Evolutionary conservation across 1,284 basidiomycete genomes (phyloP), one percentile per base, ranked within the genome.

Genomic region (Cronartium quercuum): DNA sequence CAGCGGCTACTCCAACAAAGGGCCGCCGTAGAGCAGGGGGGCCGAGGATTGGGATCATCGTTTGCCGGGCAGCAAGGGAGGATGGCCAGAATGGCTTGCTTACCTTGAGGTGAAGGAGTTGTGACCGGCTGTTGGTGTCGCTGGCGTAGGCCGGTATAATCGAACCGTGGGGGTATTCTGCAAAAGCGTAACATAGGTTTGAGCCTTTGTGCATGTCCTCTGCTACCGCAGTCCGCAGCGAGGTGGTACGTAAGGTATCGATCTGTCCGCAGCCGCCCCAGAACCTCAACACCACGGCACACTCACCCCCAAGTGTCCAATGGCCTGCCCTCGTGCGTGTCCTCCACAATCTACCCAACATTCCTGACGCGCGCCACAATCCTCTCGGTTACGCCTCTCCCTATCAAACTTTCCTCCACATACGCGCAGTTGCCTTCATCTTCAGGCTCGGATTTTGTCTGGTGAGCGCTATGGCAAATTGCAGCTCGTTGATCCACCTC

Each of bases 151-250:
- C 40, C 24, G 62, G 41, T 38, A 37, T 10, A 38, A 10, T 42
- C 40, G 1, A 21, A 24, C 21, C 62, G 3, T 35, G 62, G 24
- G 62, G 37, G 60, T 62, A 40, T 64, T 21, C 37, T 64, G 62
- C 34, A 55, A 18, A 42, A 42, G 60, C 60, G 60, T 15, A 34
- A 42, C 40, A 37, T 67, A 67, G 66, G 65, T 47, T 67, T 67
- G 40, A 21, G 41, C 13, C 35, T 57, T 67, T 37, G 66, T 57
- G 21, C 37, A 57, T 57, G 15, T 57, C 47, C 15, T 34, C 15
- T 15, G n/a, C 2, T n/a, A 12, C 21, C 66, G 66, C 29, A 67
- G 66, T 34, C 41, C 66, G 66, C 66, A 67, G 47, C 66, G 35
- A 38, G 6, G 37, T n/a, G 44, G n/a, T 51, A 13, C 44, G 13